A percentile compares a stretch with the other conserved stretches of the same genome.
Conservation (phyloP, 768 basidiomycete species). For the Tylopilus sp. region DNA sequence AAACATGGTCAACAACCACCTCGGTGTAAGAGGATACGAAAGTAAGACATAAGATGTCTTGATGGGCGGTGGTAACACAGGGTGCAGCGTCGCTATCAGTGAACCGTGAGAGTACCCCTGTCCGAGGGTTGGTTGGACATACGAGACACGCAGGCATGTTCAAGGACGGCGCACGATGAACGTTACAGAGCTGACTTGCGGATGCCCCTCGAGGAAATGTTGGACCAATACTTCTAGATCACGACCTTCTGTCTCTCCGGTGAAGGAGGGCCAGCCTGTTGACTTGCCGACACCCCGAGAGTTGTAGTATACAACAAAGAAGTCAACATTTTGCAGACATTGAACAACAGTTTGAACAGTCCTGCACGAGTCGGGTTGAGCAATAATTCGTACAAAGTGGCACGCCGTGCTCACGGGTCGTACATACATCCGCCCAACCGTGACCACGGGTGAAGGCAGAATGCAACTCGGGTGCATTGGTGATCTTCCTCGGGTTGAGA, state of each 20-base stretch:
- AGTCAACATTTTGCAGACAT: slow-evolving; percentile 42
- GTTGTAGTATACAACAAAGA: slow-evolving; percentile 69
- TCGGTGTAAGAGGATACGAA: slow-evolving; percentile 72
- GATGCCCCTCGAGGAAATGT: slow-evolving; percentile 46
- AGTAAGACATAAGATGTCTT: slow-evolving; percentile 64
- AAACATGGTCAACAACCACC: slow-evolving; percentile 69
- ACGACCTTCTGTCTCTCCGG: slow-evolving; percentile 64
- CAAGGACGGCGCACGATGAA: slow-evolving; percentile 50
- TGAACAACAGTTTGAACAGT: slow-evolving; percentile 44
- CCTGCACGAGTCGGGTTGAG: slow-evolving; percentile 4
- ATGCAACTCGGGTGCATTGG: slow-evolving; percentile 45
- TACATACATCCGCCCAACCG: slow-evolving; percentile 75
- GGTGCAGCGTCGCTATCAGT: slow-evolving; percentile 65
- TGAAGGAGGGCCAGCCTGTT: slow-evolving; percentile 69
- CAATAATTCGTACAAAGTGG: background rate
- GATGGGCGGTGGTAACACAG: slow-evolving; percentile 46
- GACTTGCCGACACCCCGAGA: slow-evolving; percentile 76
- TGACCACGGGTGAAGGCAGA: slow-evolving; percentile 86
- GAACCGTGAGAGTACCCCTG: slow-evolving; percentile 85
- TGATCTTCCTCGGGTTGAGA: slow-evolving; percentile 24
- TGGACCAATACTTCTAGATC: slow-evolving; percentile 64
- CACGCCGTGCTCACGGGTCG: slow-evolving; percentile 57
- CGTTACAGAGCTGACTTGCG: slow-evolving; percentile 47
- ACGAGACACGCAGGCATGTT: background rate
- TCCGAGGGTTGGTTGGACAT: slow-evolving; percentile 6